Evolutionary conservation across 768 basidiomycete species (phyloP), one percentile per base, ranked within the genome.

Genomic region (Mrakia gelida): DNA sequence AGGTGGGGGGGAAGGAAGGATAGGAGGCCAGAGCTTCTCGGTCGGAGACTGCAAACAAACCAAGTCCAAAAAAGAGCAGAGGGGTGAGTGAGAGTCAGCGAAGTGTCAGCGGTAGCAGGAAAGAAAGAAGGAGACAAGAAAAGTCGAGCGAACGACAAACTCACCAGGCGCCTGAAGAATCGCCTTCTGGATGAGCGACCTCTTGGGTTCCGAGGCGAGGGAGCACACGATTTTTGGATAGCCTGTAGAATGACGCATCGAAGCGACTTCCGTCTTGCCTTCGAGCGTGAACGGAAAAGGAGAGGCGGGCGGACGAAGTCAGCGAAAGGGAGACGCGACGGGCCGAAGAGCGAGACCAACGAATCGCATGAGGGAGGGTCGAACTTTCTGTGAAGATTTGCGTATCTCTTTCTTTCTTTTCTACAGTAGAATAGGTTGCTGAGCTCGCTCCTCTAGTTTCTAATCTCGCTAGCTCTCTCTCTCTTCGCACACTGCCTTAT

Each of bases 161-260:
- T 38, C 21, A 78, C 77, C 77, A 26, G 77, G 77, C 8, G 77
- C 77, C 38, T 78, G 77, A 11, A 78, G 45, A 73, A 78, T 78
- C 21, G 62, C 77, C 34, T 32, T 34, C 11, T 34, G 23, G 52
- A 78, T 61, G 1, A 6, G 1, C 10, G 72, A 54, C 15, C 77
- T 63, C 26, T 49, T 52, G 13, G 45, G 32, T 28, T 49, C 62
- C 23, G 65, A 61, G 38, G 70, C 26, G 26, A 78, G 73, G 59
- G 75, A 78, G 32, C 54, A 34, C 73, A 78, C 75, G 32, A 65
- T 78, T n/a, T 78, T 73, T 41, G 75, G 77, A 34, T 73, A 78
- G 21, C 77, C 77, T 9, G 77, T 78, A n/a, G 77, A 78, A 38
- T 78, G 77, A 52, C 77, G 73, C 30, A 61, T 74, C 32, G 45